phyloP scores from a whole-genome alignment of 148 eudicot genomes.

The Camellia granthamiana region DNA sequence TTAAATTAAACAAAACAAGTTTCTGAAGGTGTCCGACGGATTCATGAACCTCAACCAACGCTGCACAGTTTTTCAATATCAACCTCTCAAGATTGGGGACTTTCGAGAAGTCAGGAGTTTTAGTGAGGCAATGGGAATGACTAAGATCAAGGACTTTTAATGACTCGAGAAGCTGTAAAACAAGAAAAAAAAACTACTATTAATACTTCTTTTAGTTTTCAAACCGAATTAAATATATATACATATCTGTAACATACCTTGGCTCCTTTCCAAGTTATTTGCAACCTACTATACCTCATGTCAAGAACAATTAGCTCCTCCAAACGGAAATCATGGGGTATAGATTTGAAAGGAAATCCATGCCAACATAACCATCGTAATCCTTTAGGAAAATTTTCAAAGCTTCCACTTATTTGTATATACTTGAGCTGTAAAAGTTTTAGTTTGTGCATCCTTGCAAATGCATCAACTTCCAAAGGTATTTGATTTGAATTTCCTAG shows the following conservation, averaged over 20 bases:
- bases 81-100: constrained; percentile 11
- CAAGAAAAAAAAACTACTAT: neutral
- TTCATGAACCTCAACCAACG: constrained; percentile 12
- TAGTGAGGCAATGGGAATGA: constrained; percentile 3
- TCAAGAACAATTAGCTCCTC: neutral
- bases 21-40: constrained; percentile 2
- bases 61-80: neutral
- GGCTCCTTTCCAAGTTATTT: neutral
- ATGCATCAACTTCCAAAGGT: neutral
- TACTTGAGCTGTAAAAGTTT: neutral
- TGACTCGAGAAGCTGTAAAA: constrained; percentile 4
- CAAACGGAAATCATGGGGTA: neutral
- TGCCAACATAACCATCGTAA: neutral
- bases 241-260: neutral
- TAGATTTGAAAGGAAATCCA: neutral
- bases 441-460: neutral
- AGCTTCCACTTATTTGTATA: neutral
- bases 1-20: constrained; percentile 4
- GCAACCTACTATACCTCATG: neutral
- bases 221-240: too few species aligned
- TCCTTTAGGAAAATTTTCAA: neutral
- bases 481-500: neutral
- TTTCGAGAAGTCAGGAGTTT: constrained; percentile 5
- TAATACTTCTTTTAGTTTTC: too few species aligned
- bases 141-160: constrained; percentile 20